These are phyloP conservation scores for Microbotryomycetes sp. DNA, from an alignment of 1,284 basidiomycete species.

Conservation along the genomic window DNA sequence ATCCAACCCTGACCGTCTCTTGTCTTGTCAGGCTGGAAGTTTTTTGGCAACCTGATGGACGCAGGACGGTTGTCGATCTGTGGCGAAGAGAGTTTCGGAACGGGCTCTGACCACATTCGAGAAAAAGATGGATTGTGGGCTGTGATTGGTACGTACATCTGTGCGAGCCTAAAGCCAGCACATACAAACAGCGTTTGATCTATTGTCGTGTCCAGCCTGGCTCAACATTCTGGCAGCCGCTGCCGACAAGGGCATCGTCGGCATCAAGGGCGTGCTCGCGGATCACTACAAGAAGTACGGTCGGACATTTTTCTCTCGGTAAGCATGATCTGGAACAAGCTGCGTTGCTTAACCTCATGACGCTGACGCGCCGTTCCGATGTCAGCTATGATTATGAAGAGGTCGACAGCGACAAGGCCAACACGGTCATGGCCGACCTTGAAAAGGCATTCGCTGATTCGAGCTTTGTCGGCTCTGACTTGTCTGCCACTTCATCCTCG, in stretches of 20 bases:
- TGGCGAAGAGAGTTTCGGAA: constrained; percentile 97
- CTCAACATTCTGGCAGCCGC: constrained; percentile 92
- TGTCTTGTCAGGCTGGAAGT: constrained; percentile 76
- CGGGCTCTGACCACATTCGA: constrained; percentile 98
- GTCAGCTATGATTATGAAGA: constrained; percentile 90
- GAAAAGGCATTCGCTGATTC: constrained; percentile 58
- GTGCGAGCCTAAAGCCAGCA: not conserved
- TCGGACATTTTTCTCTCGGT: constrained; percentile 91
- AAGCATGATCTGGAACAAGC: not conserved
- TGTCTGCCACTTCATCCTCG: constrained; percentile 58
- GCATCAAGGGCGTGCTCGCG: constrained; percentile 81
- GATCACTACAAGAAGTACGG: constrained; percentile 89
- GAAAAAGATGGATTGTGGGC: constrained; percentile 99
- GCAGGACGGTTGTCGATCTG: constrained; percentile 94
- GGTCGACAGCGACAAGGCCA: constrained; percentile 81
- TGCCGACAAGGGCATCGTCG: constrained; percentile 67
- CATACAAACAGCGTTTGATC: not conserved
- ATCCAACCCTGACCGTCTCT: not conserved
- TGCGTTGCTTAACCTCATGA: no score
- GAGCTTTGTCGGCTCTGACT: constrained; percentile 58
- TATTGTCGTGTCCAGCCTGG: constrained; percentile 59
- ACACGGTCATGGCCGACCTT: constrained; percentile 72
- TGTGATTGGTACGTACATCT: constrained; percentile 59
- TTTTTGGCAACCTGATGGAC: constrained; percentile 99
- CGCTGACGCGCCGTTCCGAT: not conserved